Base-by-base conservation (phyloP, 2,329 filamentous ascomycete genomes). In the Neonectria coccinea region DNA sequence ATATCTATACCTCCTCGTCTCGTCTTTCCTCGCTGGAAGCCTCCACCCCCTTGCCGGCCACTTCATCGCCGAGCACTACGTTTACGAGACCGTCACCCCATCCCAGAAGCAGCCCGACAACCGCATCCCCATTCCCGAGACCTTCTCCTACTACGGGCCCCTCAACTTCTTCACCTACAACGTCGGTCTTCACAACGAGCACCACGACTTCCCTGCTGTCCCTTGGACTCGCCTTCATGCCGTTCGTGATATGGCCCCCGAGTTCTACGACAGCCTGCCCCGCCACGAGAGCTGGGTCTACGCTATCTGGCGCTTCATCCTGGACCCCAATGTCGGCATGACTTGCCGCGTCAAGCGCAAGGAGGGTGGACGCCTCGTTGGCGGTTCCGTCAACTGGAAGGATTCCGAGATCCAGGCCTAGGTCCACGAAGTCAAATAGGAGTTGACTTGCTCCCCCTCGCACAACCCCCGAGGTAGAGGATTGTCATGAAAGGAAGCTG, bases 1-100 rank as follows among this genome's bases (percentile, higher is more conserved):
- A 0, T 76, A 98, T 50, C 86, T 89, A 68, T 99, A 99, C 83
- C 84, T 99, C 45, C 83, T 99, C 56, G 82, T 97, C 71, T 96
- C 91, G 75, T 96, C 92, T 56, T 98, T 99, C 85, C 87, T 99
- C 3, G 96, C 96, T 1, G 96, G 96, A 39, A 95, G 91, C 51
- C 86, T 99, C 33, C 96, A 99, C 81, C 96, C 96, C 4, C 93
- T 95, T 64, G 96, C 96, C 0, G 96, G 93, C 48, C 96, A 99
- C 82, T 99, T 99, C 84, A 99, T 99, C 79, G 94, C 96, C 62
- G 96, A 99, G 83, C 96, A 99, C 81, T 95, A 95, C 81, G 91
- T 95, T 70, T 94, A 93, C 76, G 85, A 89, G 72, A 89, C 88
- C 56, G 82, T 88, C 72, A 83, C 83, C 14, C 83, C 85, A 18